phyloP scores from a whole-genome alignment of 2,329 filamentous ascomycete genomes.

The Botrytis cinerea region DNA sequence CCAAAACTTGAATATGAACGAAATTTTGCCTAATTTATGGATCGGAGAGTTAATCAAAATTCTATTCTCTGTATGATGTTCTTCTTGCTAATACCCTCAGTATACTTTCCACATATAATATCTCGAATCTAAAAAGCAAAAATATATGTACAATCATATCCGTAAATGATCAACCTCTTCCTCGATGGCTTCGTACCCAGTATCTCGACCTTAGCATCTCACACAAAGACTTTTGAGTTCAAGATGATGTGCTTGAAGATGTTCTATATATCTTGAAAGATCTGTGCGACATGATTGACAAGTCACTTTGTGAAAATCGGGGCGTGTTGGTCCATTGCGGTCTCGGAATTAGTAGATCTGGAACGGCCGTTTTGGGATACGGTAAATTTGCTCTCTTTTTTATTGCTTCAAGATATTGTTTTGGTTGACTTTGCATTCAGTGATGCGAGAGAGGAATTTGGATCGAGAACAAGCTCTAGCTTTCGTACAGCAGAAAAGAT shows the following conservation, averaged over 20 bases:
- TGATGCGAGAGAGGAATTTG: neutral
- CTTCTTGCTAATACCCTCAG: neutral
- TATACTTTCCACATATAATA: neutral
- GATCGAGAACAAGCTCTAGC: neutral
- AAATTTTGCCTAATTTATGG: neutral
- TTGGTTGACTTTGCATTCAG: neutral
- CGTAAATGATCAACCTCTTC: neutral
- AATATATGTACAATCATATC: constrained; percentile 2
- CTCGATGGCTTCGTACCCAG: neutral
- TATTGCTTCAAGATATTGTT: neutral
- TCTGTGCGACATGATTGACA: neutral
- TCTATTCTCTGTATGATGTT: neutral
- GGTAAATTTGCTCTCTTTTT: neutral
- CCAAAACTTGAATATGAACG: neutral
- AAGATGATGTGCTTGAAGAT: constrained; percentile 5
- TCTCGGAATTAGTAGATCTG: constrained; percentile 10
- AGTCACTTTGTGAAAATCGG: neutral
- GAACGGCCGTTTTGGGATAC: neutral
- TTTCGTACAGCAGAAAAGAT: neutral
- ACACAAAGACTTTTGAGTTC: neutral
- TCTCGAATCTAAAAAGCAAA: neutral
- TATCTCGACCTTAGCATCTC: neutral
- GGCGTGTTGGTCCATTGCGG: constrained; percentile 6
- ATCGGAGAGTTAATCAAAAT: neutral
- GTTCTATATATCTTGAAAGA: neutral